Evolutionary conservation across 306 rosid genomes (phyloP).

Genomic region (Herpetospermum pedunculosum): DNA sequence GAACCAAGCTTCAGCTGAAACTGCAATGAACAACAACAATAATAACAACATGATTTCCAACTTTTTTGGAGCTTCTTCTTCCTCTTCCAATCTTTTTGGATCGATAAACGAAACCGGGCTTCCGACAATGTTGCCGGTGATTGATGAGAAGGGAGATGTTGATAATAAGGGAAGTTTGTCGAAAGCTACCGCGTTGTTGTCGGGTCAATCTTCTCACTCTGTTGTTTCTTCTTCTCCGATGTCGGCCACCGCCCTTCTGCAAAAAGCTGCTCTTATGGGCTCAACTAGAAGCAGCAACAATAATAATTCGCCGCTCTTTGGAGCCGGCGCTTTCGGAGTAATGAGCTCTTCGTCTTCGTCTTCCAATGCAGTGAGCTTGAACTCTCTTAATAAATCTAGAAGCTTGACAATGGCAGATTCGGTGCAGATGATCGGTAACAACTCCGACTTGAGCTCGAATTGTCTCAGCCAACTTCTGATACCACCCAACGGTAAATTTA

Average conservation of each 20-base stretch:
- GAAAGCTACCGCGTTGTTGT: constrained; percentile 3
- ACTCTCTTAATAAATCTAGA: constrained; percentile 9
- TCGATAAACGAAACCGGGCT: constrained; percentile 16
- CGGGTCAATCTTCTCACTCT: constrained; percentile 5
- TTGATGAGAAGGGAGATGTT: constrained; percentile 29
- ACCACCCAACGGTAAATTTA: constrained; percentile 16
- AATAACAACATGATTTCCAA: constrained; percentile 7
- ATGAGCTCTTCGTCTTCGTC: constrained; percentile 36
- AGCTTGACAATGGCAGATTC: constrained; percentile 1
- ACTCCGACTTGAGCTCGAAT: constrained; percentile 12
- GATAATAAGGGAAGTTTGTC: constrained; percentile 12
- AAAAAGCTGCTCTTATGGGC: constrained; percentile 39
- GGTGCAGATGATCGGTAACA: not conserved
- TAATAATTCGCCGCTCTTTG: constrained; percentile 23
- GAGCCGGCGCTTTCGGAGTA: constrained; percentile 36
- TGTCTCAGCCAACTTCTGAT: constrained; percentile 29
- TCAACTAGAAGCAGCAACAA: constrained; percentile 26
- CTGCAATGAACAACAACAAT: constrained; percentile 20
- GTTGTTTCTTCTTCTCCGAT: constrained; percentile 39
- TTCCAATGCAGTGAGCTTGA: constrained; percentile 22
- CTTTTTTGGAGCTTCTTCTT: constrained; percentile 25
- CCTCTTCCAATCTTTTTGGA: constrained; percentile 25
- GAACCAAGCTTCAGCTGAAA: constrained; percentile 37
- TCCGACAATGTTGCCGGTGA: constrained; percentile 9
- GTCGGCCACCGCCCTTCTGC: constrained; percentile 45